These are phyloP conservation scores for Lathyrus aphaca DNA, from an alignment of 306 rosid species.

Conservation along the genomic window DNA sequence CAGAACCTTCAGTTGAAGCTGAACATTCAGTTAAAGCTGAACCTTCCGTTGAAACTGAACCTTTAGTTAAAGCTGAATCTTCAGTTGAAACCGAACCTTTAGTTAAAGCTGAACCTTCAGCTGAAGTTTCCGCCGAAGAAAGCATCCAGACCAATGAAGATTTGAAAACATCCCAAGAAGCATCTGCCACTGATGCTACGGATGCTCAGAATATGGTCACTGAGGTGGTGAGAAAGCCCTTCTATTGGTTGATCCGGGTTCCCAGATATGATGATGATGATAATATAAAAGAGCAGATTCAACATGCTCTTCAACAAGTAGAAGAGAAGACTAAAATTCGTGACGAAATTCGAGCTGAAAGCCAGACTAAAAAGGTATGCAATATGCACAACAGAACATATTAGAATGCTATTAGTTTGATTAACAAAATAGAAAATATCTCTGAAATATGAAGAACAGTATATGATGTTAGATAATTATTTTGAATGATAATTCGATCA, in stretches of 20 bases:
- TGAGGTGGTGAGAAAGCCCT: constrained; percentile 65
- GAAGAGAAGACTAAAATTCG: constrained; percentile 64
- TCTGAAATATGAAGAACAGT: constrained; percentile 13
- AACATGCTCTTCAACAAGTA: constrained; percentile 53
- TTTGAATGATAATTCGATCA: constrained; percentile 47
- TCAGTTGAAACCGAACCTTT: constrained; percentile 14
- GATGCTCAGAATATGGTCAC: constrained; percentile 52
- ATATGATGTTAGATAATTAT: constrained; percentile 32
- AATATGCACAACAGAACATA: constrained; percentile 3
- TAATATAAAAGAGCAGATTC: constrained; percentile 62
- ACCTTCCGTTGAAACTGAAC: neutral
- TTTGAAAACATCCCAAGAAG: constrained; percentile 44
- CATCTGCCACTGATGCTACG: constrained; percentile 41
- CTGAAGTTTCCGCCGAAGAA: constrained; percentile 25
- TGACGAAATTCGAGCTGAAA: constrained; percentile 59
- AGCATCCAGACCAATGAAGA: constrained; percentile 43
- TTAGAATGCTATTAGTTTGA: constrained; percentile 20
- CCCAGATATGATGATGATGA: constrained; percentile 76
- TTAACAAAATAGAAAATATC: neutral
- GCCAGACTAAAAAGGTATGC: constrained; percentile 59
- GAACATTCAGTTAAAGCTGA: neutral
- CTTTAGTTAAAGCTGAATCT: constrained; percentile 21
- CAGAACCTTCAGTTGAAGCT: neutral
- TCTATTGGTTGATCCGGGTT: constrained; percentile 63
- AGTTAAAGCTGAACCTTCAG: constrained; percentile 11